Conservation (phyloP, 2,329 filamentous ascomycete species). For the Botrytis byssoidea region DNA sequence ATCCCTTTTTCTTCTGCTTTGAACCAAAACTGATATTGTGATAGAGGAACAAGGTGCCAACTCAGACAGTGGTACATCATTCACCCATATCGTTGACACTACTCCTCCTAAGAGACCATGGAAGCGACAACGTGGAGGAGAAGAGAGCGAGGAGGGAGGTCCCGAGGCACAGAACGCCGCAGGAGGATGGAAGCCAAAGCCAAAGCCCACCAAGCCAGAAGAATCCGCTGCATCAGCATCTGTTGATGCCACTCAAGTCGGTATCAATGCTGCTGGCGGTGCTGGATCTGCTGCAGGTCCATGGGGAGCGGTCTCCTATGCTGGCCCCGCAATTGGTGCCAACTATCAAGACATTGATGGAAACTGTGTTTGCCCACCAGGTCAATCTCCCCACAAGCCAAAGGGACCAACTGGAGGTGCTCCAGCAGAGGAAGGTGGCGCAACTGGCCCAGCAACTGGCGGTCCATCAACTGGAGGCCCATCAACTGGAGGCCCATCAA, state of each 20-base stretch:
- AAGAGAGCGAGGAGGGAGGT: not conserved
- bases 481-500: too few relatives aligned
- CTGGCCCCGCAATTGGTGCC: not conserved
- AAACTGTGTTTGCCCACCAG: slow-evolving; percentile 1
- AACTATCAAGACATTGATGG: slow-evolving; percentile 7
- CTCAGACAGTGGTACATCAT: not conserved
- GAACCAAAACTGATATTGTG: not conserved
- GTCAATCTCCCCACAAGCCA: not conserved
- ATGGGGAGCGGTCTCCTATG: not conserved
- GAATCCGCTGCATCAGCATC: not conserved
- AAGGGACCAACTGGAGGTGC: too few relatives aligned
- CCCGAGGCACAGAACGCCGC: not conserved
- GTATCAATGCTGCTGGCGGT: not conserved
- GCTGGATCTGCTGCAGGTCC: not conserved
- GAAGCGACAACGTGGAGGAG: not conserved
- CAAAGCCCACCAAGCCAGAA: not conserved
- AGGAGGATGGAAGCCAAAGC: not conserved
- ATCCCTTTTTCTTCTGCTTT: not conserved
- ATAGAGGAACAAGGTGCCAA: not conserved
- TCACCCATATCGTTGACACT: not conserved
- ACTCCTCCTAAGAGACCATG: not conserved
- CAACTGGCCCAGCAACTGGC: not conserved
- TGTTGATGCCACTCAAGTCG: not conserved
- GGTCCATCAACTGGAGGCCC: not conserved
- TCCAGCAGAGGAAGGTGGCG: not conserved